phyloP scores from a whole-genome alignment of 345 rosid genomes.

The Combretum micranthum region DNA sequence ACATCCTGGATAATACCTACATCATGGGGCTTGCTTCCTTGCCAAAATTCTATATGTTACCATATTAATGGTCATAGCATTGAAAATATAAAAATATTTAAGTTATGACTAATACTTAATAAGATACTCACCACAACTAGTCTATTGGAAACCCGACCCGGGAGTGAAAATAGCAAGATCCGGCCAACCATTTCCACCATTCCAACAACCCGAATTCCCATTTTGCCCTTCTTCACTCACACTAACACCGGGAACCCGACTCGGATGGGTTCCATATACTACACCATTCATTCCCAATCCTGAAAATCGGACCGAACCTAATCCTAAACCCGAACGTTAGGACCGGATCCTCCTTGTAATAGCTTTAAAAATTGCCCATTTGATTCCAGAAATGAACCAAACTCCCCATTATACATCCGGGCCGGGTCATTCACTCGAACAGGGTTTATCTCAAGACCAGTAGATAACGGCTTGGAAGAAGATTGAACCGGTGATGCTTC shows the following conservation, averaged over 20 bases:
- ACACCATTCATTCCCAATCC: no score
- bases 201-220: conserved; percentile 31
- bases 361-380: conserved; percentile 33
- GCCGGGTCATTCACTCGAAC: no score
- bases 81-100: no score
- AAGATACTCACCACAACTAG: no score
- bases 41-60: no score
- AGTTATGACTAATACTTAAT: no score
- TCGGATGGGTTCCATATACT: no score
- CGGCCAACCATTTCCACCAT: conserved; percentile 53
- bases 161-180: conserved; percentile 66
- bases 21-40: no score
- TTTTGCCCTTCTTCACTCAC: conserved; percentile 20
- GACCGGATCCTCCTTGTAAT: conserved; percentile 44
- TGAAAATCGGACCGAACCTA: no score
- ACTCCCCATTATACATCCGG: conserved; percentile 25
- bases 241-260: conserved; percentile 7
- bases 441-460: neutral
- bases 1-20: no score
- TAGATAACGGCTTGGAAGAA: neutral
- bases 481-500: neutral
- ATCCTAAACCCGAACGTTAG: neutral
- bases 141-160: conserved; percentile 32
- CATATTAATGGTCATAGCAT: no score
- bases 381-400: conserved; percentile 48